These are phyloP conservation scores for Trichosanthes cucumerina DNA, from an alignment of 306 rosid species.

Conservation along the genomic window DNA sequence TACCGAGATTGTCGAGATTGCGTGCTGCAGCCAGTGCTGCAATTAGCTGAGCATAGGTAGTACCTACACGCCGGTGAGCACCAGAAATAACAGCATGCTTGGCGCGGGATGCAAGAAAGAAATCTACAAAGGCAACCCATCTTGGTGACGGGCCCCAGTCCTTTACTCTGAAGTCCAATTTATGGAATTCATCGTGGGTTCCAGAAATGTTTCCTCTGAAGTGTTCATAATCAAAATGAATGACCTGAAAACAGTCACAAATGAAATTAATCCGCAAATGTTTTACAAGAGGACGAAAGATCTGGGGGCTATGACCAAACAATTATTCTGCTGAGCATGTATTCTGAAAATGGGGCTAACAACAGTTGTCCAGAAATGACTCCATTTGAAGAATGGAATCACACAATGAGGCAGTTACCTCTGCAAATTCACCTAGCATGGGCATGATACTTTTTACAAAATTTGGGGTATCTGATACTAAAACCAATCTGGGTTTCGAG, in stretches of 20 bases:
- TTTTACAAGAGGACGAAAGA: neutral
- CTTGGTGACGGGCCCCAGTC: slow-evolving; percentile 99
- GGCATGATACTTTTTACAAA: slow-evolving; percentile 44
- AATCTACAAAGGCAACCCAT: slow-evolving; percentile 98
- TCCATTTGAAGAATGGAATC: neutral
- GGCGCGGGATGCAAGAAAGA: slow-evolving; percentile 88
- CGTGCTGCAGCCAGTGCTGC: slow-evolving; percentile 84
- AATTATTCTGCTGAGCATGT: neutral
- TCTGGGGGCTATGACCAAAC: neutral
- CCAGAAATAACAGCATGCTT: slow-evolving; percentile 70
- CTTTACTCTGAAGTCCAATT: slow-evolving; percentile 63
- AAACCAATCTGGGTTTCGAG: slow-evolving; percentile 59
- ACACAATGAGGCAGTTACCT: slow-evolving; percentile 39
- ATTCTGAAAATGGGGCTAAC: neutral
- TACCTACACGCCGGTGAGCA: slow-evolving; percentile 91
- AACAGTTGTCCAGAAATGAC: neutral
- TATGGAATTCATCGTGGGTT: slow-evolving; percentile 27
- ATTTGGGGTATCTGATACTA: slow-evolving; percentile 82
- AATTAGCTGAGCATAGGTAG: slow-evolving; percentile 90
- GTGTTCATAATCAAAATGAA: slow-evolving; percentile 74
- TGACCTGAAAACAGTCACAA: slow-evolving; percentile 36
- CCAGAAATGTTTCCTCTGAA: slow-evolving; percentile 59
- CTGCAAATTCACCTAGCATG: slow-evolving; percentile 59
- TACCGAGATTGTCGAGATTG: slow-evolving; percentile 40
- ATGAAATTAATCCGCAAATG: neutral